Evolutionary conservation across 495 filamentous ascomycete genomes (phyloP), one percentile per base, ranked within the genome.

Genomic region (Hypoxylon fuscum): DNA sequence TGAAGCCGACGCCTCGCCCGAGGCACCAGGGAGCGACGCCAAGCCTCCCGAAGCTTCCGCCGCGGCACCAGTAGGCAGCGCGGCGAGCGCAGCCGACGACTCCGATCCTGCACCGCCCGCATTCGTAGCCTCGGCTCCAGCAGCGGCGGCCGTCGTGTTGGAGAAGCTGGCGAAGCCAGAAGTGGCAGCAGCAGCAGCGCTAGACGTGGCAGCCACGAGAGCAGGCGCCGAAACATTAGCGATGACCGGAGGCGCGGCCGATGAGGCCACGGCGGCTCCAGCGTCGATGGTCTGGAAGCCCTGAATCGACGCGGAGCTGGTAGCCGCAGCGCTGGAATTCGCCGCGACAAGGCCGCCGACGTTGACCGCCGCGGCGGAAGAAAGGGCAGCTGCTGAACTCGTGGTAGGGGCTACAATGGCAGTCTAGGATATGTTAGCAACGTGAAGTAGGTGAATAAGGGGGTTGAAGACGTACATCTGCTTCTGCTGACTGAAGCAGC

Each of bases 281-380:
- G 52, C 25, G 18, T 17, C 18, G 43, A 63, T 59, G 10, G 48
- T 62, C 44, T 46, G 50, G 50, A 67, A 54, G 22, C 48, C 34
- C 29, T 62, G 52, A 8, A 58, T 48, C 5, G 53, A 53, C 3
- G 43, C 12, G 47, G 45, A 53, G 29, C 22, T 23, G 7, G 44
- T 22, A 5, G 44, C 58, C 2, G 15, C 3, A 9, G 42, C 27
- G 47, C 51, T 62, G 17, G 52, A 34, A 46, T 40, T 58, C 10
- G 21, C 46, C 6, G n/a, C n/a, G n/a, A n/a, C n/a, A n/a, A 55
- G 10, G 25, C 29, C 42, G 8, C 48, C 54, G 42, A 37, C 38
- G 27, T 50, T 43, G 23, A 45, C 23, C n/a, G 53, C 15, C n/a
- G 35, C 41, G 7, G 47, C 51, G 11, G 56, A 54, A 14, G 48